Conservation (phyloP, 208 protist genomes). For the Acanthamoeba culbertsoni region DNA sequence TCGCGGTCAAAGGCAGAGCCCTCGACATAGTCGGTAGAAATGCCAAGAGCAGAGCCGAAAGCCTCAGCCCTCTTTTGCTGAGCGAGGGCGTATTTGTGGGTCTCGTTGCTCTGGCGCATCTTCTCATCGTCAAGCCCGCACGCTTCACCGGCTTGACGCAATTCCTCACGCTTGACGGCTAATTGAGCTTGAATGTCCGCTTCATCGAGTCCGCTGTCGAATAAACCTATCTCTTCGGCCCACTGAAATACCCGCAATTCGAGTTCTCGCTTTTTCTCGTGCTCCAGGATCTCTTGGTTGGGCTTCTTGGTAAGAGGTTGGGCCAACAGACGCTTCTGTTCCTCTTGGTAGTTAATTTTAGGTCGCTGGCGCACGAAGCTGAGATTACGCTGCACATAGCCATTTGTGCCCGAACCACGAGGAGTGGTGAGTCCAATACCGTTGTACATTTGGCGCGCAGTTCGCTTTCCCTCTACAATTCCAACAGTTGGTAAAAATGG, state of each 20-base stretch:
- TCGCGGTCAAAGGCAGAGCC: constrained; percentile 66
- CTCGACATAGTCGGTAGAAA: neutral
- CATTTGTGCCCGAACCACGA: constrained; percentile 85
- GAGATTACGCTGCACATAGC: constrained; percentile 84
- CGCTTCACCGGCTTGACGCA: neutral
- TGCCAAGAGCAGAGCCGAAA: constrained; percentile 60
- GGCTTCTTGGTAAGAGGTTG: constrained; percentile 34
- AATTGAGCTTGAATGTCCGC: constrained; percentile 59
- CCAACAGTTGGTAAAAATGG: neutral
- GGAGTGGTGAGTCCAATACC: constrained; percentile 84
- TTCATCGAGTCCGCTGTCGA: constrained; percentile 39
- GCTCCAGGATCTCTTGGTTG: constrained; percentile 77
- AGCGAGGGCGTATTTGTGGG: constrained; percentile 27
- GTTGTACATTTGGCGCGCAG: constrained; percentile 86
- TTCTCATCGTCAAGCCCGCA: neutral
- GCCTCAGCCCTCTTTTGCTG: constrained; percentile 28
- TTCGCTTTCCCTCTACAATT: too few species aligned
- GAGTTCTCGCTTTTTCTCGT: constrained; percentile 76
- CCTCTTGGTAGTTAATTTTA: constrained; percentile 8
- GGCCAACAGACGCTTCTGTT: neutral
- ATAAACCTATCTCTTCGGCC: constrained; percentile 54
- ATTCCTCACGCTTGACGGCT: constrained; percentile 15
- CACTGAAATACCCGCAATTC: constrained; percentile 70
- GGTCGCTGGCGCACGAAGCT: neutral
- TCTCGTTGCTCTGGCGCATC: constrained; percentile 28